Evolutionary conservation across 108 stramenopile species (phyloP), one percentile per base, ranked within the genome.

Genomic region (Mediolabrus comicus): DNA sequence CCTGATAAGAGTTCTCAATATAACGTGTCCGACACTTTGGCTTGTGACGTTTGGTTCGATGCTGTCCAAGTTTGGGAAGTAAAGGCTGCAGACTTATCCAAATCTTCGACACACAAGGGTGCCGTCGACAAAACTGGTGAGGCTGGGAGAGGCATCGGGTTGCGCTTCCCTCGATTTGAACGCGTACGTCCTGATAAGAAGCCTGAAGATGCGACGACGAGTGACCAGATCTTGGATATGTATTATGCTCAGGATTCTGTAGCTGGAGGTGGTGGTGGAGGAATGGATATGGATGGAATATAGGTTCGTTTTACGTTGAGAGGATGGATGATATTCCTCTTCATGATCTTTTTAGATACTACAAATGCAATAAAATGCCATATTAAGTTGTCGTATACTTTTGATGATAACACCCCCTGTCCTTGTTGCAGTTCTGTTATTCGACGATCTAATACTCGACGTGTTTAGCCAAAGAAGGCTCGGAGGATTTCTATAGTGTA

Each of bases 121-220:
- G 97, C 96, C 8, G 29, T 93, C 3, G 96, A 89, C 10, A 90
- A 90, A 63, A 84, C 83, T 2, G 92, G 90, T 17, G 91, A 95
- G 54, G 82, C 67, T 57, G 93, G 81, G 36, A 87, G 96, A 33
- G 97, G 99, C 28, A 99, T 99, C 81, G 98, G 96, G 9, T 70
- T 99, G 68, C 96, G 99, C 13, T 99, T 99, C 80, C 99, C 99
- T 28, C 88, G 99, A 14, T 97, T 98, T 69, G 91, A 98, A 63
- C 93, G 98, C 2, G 59, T 98, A 62, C 91, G 99, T n/a, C 85
- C 90, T 1, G 99, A 99, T 91, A 99, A 99, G 90, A 81, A 82
- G 35, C 92, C 97, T 6, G 97, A 98, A 65, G 82, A 97, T 25
- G 98, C 98, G 25, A 99, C 99, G 19, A 92, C 75, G 0, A 83